phyloP scores from a whole-genome alignment of 2,329 filamentous ascomycete genomes.

The Xylaria sp. region DNA sequence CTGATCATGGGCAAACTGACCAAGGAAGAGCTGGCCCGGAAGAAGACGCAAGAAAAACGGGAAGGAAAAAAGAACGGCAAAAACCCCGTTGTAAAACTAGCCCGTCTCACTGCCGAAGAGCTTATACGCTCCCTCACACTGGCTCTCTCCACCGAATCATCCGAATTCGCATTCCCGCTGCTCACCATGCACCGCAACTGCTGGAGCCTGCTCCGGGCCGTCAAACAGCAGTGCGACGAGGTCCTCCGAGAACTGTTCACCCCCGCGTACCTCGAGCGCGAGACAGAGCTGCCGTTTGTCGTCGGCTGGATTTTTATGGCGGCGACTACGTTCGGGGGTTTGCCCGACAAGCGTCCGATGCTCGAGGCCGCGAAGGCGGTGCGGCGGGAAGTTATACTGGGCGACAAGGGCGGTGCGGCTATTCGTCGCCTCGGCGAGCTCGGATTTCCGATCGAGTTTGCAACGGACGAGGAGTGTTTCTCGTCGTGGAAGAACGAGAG shows the following conservation, averaged over 20 bases:
- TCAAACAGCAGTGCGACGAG: constrained; percentile 21
- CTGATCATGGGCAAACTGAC: constrained; percentile 34
- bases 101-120: constrained; percentile 14
- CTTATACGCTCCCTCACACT: constrained; percentile 13
- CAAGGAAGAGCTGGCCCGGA: constrained; percentile 30
- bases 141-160: constrained; percentile 10
- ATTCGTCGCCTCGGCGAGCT: constrained; percentile 22
- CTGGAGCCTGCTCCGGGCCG: constrained; percentile 20
- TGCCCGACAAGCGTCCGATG: constrained; percentile 19
- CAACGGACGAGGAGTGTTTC: constrained; percentile 10
- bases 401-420: constrained; percentile 7
- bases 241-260: constrained; percentile 19
- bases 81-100: not conserved
- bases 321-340: constrained; percentile 3
- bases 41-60: constrained; percentile 30
- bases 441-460: constrained; percentile 14
- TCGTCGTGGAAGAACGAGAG: constrained; percentile 7
- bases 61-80: constrained; percentile 31
- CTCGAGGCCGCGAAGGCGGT: constrained; percentile 19
- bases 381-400: constrained; percentile 8
- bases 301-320: constrained; percentile 24
- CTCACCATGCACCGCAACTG: constrained; percentile 18
- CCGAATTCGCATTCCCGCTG: constrained; percentile 19
- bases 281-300: constrained; percentile 19
- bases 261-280: constrained; percentile 23